phyloP scores from a whole-genome alignment of 2,329 filamentous ascomycete species.

The Venturiaceae sp. region DNA sequence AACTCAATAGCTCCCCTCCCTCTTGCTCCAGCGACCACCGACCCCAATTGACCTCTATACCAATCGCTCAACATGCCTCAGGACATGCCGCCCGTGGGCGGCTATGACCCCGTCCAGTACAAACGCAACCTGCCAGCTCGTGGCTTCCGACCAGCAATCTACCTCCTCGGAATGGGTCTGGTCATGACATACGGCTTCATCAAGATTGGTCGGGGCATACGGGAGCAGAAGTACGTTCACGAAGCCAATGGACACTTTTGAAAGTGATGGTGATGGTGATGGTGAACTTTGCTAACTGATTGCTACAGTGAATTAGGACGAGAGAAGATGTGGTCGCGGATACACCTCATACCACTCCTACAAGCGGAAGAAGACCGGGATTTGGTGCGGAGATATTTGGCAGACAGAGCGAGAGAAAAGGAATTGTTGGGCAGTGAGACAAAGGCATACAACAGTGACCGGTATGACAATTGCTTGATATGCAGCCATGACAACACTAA shows the following conservation, averaged over 20 bases:
- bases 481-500: conserved; percentile 9
- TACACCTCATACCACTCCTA: conserved; percentile 85
- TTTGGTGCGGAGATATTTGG: conserved; percentile 75
- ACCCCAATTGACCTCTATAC: background rate
- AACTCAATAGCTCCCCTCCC: background rate
- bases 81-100: conserved; percentile 92
- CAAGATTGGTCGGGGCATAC: conserved; percentile 68
- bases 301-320: conserved; percentile 73
- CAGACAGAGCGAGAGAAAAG: conserved; percentile 84
- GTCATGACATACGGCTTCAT: conserved; percentile 91
- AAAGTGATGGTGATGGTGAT: background rate
- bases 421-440: conserved; percentile 75
- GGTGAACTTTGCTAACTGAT: background rate
- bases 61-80: conserved; percentile 65
- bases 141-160: conserved; percentile 75
- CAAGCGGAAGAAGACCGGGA: conserved; percentile 97
- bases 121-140: conserved; percentile 91
- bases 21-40: background rate
- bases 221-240: conserved; percentile 75
- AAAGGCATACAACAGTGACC: conserved; percentile 79
- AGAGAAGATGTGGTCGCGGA: conserved; percentile 97
- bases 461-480: conserved; percentile 45
- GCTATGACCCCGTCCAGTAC: conserved; percentile 95
- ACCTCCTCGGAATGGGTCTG: conserved; percentile 65
- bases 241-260: background rate